Percentiles rank a stretch among this genome's conserved stretches.
phyloP scores from a whole-genome alignment of 805 yeast species.

The Candida montana region DNA sequence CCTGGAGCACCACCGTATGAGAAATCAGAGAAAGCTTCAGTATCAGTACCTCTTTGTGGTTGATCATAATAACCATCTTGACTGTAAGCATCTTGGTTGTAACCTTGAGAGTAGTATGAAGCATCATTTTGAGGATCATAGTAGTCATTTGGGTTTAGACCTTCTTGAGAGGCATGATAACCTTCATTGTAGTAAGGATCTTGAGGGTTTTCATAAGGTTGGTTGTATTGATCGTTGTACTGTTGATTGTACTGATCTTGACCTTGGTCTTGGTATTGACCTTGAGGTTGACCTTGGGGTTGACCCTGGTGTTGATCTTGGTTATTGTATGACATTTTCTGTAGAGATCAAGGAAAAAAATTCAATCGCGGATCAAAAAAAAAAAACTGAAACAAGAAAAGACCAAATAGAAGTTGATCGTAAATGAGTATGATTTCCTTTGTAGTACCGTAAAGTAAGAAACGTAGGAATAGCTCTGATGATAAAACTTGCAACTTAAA shows the following conservation, averaged over 20 bases:
- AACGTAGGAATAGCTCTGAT: no score
- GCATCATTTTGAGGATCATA: slow-evolving; percentile 28
- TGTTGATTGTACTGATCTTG: slow-evolving; percentile 34
- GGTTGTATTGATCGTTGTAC: slow-evolving; percentile 27
- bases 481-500: no score
- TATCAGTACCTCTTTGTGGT: slow-evolving; percentile 38
- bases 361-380: neutral
- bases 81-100: slow-evolving; percentile 34
- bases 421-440: no score
- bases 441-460: no score
- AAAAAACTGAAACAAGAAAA: no score
- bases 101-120: slow-evolving; percentile 42
- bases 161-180: slow-evolving; percentile 29
- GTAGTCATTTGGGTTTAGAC: slow-evolving; percentile 24
- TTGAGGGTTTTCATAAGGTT: slow-evolving; percentile 32
- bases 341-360: neutral
- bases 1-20: slow-evolving; percentile 60
- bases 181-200: slow-evolving; percentile 37
- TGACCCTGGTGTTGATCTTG: slow-evolving; percentile 9
- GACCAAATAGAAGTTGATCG: no score
- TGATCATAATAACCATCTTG: slow-evolving; percentile 51
- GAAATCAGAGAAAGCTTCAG: slow-evolving; percentile 64
- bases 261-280: slow-evolving; percentile 9
- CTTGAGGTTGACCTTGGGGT: slow-evolving; percentile 9
- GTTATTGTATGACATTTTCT: slow-evolving; percentile 4